A percentile compares a stretch with the other conserved stretches of the same genome.
Conservation (phyloP, 495 filamentous ascomycete species). For the Xylaria grammica region DNA sequence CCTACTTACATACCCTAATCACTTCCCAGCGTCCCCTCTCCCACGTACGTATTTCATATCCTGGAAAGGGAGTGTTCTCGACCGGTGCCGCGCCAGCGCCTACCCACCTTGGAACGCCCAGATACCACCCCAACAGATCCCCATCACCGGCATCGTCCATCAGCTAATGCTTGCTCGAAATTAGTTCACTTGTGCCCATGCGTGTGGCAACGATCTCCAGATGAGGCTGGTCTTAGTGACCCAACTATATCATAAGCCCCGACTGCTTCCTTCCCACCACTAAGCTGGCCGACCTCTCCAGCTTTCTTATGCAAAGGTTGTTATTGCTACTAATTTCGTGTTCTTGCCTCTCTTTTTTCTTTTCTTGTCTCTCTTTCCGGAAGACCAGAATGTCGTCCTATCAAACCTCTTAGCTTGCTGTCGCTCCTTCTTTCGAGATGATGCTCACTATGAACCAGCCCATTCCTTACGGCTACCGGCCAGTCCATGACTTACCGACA, state of each 20-base stretch:
- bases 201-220: conserved; percentile 39
- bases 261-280: conserved; percentile 49
- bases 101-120: conserved; percentile 40
- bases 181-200: conserved; percentile 36
- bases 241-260: conserved; percentile 59
- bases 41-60: conserved; percentile 23
- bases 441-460: conserved; percentile 75
- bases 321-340: conserved; percentile 47
- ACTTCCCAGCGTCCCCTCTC: conserved; percentile 16
- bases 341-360: conserved; percentile 28
- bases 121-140: conserved; percentile 37
- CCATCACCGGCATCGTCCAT: conserved; percentile 30
- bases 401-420: conserved; percentile 30
- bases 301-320: conserved; percentile 57
- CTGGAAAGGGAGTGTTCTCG: conserved; percentile 24
- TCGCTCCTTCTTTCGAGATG: conserved; percentile 43
- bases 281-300: conserved; percentile 59
- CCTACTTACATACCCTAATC: conserved; percentile 1
- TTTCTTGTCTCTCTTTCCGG: conserved; percentile 23
- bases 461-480: conserved; percentile 67
- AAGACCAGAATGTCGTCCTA: conserved; percentile 31
- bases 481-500: conserved; percentile 72
- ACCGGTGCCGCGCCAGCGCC: conserved; percentile 39
- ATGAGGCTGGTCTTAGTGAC: conserved; percentile 55
- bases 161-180: conserved; percentile 38